Conservation (phyloP, 345 rosid species). For the Citrus inodora region DNA sequence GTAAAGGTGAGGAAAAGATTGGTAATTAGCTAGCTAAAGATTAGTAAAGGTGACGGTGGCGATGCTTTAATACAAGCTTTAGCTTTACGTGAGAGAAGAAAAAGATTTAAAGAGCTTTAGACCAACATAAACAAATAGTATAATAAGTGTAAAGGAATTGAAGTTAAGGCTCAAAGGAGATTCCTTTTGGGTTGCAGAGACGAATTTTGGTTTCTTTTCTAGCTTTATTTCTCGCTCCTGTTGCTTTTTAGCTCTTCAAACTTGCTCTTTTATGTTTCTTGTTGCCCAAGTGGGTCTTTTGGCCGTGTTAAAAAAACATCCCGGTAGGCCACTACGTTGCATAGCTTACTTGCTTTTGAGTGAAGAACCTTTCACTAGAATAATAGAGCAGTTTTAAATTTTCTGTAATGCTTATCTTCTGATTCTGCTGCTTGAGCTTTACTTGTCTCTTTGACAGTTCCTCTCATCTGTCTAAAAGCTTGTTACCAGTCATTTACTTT, state of each 20-base stretch:
- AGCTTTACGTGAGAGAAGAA: slow-evolving; percentile 38
- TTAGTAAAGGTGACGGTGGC: slow-evolving; percentile 32
- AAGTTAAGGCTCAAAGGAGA: slow-evolving; percentile 22
- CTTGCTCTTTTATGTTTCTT: slow-evolving; percentile 19
- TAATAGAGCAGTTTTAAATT: slow-evolving; percentile 11
- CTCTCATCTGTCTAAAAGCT: neutral
- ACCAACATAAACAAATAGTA: slow-evolving; percentile 10
- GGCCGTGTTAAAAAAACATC: neutral
- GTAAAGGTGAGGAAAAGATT: slow-evolving; percentile 21
- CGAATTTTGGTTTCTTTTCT: slow-evolving; percentile 22
- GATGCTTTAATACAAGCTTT: slow-evolving; percentile 33
- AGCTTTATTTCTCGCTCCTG: slow-evolving; percentile 14
- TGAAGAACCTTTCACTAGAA: slow-evolving; percentile 1
- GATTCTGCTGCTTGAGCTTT: neutral
- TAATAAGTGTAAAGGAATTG: slow-evolving; percentile 8
- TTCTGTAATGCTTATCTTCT: slow-evolving; percentile 23
- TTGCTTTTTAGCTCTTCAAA: slow-evolving; percentile 19
- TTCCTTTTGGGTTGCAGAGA: slow-evolving; percentile 28
- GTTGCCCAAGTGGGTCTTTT: slow-evolving; percentile 23
- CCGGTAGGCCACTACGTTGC: slow-evolving; percentile 1
- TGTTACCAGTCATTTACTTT: neutral
- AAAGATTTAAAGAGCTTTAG: slow-evolving; percentile 3
- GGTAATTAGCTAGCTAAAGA: slow-evolving; percentile 2
- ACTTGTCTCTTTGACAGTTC: neutral
- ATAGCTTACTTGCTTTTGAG: slow-evolving; percentile 6